phyloP scores from a whole-genome alignment of 257 asterid genomes.

The Primulina tabacum region DNA sequence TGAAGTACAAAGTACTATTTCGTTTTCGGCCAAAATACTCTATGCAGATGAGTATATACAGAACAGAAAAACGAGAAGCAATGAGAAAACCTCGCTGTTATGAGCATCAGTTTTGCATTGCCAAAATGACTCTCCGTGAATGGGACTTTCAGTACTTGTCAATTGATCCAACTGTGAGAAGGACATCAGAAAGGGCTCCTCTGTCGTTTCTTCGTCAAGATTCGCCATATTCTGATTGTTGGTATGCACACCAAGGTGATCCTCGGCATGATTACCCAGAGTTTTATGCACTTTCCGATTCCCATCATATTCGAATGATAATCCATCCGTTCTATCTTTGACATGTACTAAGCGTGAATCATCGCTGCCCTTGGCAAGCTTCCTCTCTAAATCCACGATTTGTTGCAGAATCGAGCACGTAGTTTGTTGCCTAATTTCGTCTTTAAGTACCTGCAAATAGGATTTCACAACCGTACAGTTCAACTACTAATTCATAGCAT shows the following conservation, averaged over 20 bases:
- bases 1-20: no score
- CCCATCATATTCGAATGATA: slow-evolving; percentile 27
- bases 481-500: not conserved
- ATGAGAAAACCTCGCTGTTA: slow-evolving; percentile 51
- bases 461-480: not conserved
- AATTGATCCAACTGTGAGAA: slow-evolving; percentile 44
- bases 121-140: slow-evolving; percentile 47
- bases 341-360: slow-evolving; percentile 27
- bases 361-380: slow-evolving; percentile 36
- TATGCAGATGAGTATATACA: not conserved
- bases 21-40: no score
- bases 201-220: slow-evolving; percentile 29
- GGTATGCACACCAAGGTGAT: slow-evolving; percentile 27
- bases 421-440: slow-evolving; percentile 25
- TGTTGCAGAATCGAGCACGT: slow-evolving; percentile 45
- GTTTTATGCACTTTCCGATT: slow-evolving; percentile 31
- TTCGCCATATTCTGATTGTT: slow-evolving; percentile 30
- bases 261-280: slow-evolving; percentile 31
- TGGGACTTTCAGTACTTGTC: slow-evolving; percentile 17
- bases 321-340: slow-evolving; percentile 27
- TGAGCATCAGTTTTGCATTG: slow-evolving; percentile 53
- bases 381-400: slow-evolving; percentile 55
- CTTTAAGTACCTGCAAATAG: slow-evolving; percentile 31
- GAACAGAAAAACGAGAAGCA: not conserved
- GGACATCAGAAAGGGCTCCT: slow-evolving; percentile 41